A percentile compares a stretch with the other conserved stretches of the same genome.
Evolutionary conservation across 2,329 filamentous ascomycete genomes (phyloP).

Genomic region (Penicillium hesseltinei): DNA sequence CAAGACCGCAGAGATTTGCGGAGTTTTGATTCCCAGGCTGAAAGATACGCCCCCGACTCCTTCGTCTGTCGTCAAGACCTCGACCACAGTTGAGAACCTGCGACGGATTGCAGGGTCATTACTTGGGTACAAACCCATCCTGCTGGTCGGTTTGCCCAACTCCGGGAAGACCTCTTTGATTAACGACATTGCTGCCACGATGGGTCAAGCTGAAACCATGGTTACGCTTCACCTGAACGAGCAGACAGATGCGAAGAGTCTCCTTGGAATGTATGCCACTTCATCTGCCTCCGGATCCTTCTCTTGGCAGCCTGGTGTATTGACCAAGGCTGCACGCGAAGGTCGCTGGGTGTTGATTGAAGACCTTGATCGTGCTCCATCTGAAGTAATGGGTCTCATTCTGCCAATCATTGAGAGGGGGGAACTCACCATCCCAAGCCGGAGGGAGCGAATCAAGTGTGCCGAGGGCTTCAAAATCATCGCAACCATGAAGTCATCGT

Average conservation of each 20-base stretch:
- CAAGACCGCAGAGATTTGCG: conserved; percentile 64
- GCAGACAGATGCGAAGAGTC: conserved; percentile 95
- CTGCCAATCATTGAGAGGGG: conserved; percentile 87
- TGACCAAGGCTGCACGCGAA: conserved; percentile 91
- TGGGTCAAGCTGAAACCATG: conserved; percentile 78
- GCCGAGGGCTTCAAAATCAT: conserved; percentile 84
- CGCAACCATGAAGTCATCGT: conserved; percentile 76
- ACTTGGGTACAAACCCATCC: conserved; percentile 66
- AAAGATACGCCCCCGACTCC: conserved; percentile 51
- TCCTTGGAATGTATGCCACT: conserved; percentile 91
- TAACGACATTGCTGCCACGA: conserved; percentile 73
- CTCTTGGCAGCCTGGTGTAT: conserved; percentile 83
- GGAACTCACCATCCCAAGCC: conserved; percentile 85
- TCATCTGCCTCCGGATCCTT: conserved; percentile 86
- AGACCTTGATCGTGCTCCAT: conserved; percentile 90
- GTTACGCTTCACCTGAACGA: conserved; percentile 96
- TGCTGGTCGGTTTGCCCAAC: conserved; percentile 79
- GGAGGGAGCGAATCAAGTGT: conserved; percentile 81
- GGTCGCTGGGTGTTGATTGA: conserved; percentile 97
- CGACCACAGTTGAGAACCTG: conserved; percentile 71
- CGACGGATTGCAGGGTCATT: conserved; percentile 66
- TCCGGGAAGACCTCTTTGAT: conserved; percentile 87
- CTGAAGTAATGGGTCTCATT: conserved; percentile 89
- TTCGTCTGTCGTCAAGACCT: conserved; percentile 64
- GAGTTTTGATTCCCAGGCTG: conserved; percentile 61